Evolutionary conservation across 371 early-diverging fungal species (phyloP), one percentile per base, ranked within the genome.

Genomic region (Rhizopus delemar): DNA sequence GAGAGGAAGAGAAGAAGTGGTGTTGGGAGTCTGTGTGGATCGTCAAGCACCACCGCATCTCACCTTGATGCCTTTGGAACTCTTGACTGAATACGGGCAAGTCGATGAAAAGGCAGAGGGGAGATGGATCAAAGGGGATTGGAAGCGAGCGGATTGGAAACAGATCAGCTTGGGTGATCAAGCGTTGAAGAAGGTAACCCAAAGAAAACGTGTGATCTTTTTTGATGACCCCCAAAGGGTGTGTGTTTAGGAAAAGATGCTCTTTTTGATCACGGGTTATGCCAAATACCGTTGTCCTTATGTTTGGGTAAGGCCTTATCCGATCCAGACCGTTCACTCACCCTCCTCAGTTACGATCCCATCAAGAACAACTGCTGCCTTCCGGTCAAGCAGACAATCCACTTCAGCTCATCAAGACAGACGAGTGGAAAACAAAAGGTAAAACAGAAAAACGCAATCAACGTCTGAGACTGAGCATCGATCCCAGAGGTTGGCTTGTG

Each of bases 201-300:
- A 22, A 22, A 22, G 2, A 2, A 22, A 22, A 22, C 22, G 1
- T 50, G 39, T 63, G 56, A 45, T 51, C 63, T 22, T 58, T 59
- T 13, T 63, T 59, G 36, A 33, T 41, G 46, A 78, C n/a, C n/a
- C n/a, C n/a, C 85, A 59, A 51, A 79, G 9, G 54, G 70, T 5
- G 36, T 36, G 6, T 36, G 2, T 8, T 8, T 8, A 36, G 36
- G 36, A 36, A 36, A 36, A 36, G 11, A 6, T 6, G 43, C 79
- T 86, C 11, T 90, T 92, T 55, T 60, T 92, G 35, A 71, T 92
- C 36, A 88, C 91, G 38, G 92, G 90, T 9, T 92, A 92, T 60
- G 80, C 86, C 15, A 80, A 85, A 16, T 92, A 92, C 69, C 82
- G 83, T 56, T 89, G 90, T 56, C 92, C 92, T 28, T 92, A 91